Percentiles rank a stretch among this genome's conserved stretches.
Conservation (phyloP, 2,329 filamentous ascomycete genomes). For the Fusarium sp. region DNA sequence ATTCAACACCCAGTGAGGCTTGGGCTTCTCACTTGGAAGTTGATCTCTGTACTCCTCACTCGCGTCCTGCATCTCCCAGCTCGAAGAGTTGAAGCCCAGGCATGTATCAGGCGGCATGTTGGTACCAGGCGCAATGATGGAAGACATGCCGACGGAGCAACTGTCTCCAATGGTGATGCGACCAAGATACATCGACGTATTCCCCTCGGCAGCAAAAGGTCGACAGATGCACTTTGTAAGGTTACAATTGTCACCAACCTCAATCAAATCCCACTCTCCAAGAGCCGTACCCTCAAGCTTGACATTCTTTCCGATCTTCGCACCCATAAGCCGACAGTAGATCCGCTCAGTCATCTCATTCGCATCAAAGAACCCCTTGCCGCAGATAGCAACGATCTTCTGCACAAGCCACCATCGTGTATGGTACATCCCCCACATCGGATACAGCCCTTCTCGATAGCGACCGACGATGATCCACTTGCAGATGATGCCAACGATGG, state of each 20-base stretch:
- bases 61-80: slow-evolving; percentile 12
- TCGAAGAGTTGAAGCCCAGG: slow-evolving; percentile 10
- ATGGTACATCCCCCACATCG: slow-evolving; percentile 16
- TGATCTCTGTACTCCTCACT: slow-evolving; percentile 11
- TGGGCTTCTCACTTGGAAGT: slow-evolving; percentile 1
- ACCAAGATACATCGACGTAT: slow-evolving; percentile 17
- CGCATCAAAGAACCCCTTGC: not conserved
- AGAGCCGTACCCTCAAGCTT: not conserved
- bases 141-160: not conserved
- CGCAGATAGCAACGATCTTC: slow-evolving; percentile 4
- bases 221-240: not conserved
- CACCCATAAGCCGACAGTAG: slow-evolving; percentile 9
- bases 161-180: not conserved
- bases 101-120: slow-evolving; percentile 1
- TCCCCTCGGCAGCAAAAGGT: slow-evolving; percentile 9
- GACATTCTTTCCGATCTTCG: not conserved
- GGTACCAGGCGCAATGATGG: not conserved
- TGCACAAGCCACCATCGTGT: slow-evolving; percentile 20
- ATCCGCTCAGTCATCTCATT: not conserved
- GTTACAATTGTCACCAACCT: not conserved
- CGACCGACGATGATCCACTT: slow-evolving; percentile 17
- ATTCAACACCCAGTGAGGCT: not conserved
- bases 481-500: not conserved
- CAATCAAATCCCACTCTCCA: not conserved
- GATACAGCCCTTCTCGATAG: not conserved